Base-by-base conservation (phyloP, 148 eudicot genomes). In the Rhododendron kiyosumense region DNA sequence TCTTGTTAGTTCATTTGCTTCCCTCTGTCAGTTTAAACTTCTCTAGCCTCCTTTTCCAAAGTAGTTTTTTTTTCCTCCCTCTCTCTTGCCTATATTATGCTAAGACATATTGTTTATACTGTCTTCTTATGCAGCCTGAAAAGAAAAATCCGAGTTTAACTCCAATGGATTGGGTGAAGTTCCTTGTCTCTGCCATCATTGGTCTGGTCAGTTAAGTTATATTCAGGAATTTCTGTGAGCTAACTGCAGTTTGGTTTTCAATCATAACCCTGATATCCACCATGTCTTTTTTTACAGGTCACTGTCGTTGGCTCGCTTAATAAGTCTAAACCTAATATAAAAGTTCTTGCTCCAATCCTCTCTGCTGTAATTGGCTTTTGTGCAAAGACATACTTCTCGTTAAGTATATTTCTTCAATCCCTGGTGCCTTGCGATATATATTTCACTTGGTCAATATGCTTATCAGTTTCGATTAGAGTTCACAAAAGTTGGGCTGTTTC, bases 341-440 rank as follows among this genome's bases (percentile, higher is more conserved):
- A 95, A 94, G 99, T 97, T 88, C 90, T 92, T 67, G 85, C 92
- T 88, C 98, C 99, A 30, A 87, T 97, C 79, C 88, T 95, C 81
- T 93, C 96, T 30, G 83, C 95, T 57, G 89, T 97, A 61, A 51
- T 95, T 89, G 99, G 96, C 87, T 97, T 94, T 84, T 90, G 91
- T 89, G 98, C 98, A 36, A 97, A 97, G 92, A 97, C 93, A 85
- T 97, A 97, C 90, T 95, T 97, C 91, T 94, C 99, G 99, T 97
- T 87, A 88, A 83, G 91, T 90, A 9, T 85, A 85, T 41, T 87
- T 41, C 43, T 84, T 77, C 75, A 69, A 41, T 73, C 36, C 17
- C 79, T 45, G 28, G 20, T 61, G 4, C 54, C 45, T 63, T 14
- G 26, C 15, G 43, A 63, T 78, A 11, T 78, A 8, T 45, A 43